Base-by-base conservation (phyloP, 177 flowering plant genomes). In the Vitis hybrid region DNA sequence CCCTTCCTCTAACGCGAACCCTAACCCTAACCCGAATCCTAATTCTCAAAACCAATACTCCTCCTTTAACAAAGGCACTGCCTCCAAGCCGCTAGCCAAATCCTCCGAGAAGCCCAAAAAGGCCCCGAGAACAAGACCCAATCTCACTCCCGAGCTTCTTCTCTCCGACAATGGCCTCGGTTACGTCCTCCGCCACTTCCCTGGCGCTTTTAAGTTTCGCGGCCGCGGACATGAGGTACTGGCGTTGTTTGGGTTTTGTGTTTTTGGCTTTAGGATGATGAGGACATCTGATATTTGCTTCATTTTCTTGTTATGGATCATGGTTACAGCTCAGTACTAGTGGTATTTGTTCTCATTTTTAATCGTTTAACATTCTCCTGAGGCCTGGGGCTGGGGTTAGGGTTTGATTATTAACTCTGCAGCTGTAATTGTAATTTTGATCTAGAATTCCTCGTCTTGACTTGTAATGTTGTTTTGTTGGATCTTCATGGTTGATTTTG, bases 171-270 rank as follows among this genome's bases (percentile, higher is more conserved):
- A 88, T 58, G 99, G 99, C 52, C 82, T 95, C 19, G 98, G 98
- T 38, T 90, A 84, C 71, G 77, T 95, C 65, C 97, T 95, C 52
- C 91, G 90, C 54, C 84, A 95, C 66, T 95, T 95, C 65, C 98
- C 99, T 64, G 79, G 83, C 14, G 59, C 86, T 28, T 87, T 95
- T 79, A 95, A 86, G 81, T 89, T 61, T 59, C 87, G 86, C 1
- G 99, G 98, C 57, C 98, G 88, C 13, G 98, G 99, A 0, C 88
- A 88, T 47, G 99, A 95, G 96, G 99, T 92, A 24, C 31, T 18
- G 14, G 52, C 20, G 14, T 3, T 31, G 19, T 11, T 71, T 8
- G 5, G 10, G 56, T 55, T 49, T 18, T 51, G 12, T 6, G 10
- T 11, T 11, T 12, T 24, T 24, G 28, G 3, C 3, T 24, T 24